These are phyloP conservation scores for Ophiobolus disseminans DNA, from an alignment of 2,329 filamentous ascomycete species.

Conservation along the genomic window DNA sequence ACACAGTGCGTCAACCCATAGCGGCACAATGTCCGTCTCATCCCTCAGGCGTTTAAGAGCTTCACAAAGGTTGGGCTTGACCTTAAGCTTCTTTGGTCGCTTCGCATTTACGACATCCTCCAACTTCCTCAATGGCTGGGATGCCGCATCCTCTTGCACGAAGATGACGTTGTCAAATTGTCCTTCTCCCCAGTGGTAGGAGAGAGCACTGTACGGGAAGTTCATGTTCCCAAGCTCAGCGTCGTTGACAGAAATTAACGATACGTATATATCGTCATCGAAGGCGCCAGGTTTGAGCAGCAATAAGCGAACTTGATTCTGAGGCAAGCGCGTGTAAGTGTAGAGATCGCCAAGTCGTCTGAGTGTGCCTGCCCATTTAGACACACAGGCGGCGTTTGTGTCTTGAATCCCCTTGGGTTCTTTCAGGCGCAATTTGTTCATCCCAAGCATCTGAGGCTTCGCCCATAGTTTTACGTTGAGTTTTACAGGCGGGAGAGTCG, in stretches of 20 bases:
- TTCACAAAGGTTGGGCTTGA: constrained; percentile 4
- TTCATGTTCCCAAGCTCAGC: neutral
- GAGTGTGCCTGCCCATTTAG: neutral
- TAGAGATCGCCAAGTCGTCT: neutral
- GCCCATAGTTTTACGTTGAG: neutral
- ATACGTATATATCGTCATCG: neutral
- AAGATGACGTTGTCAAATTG: neutral
- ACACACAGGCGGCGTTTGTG: neutral
- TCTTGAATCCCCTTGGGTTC: constrained; percentile 1
- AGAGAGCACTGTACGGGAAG: constrained; percentile 6
- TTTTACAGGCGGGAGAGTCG: neutral
- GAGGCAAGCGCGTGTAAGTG: neutral
- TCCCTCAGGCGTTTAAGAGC: constrained; percentile 3
- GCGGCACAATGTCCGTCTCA: neutral
- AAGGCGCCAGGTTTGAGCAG: neutral
- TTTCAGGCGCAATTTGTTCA: constrained; percentile 1
- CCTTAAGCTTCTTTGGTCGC: neutral
- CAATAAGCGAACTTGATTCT: constrained; percentile 1
- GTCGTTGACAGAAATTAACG: neutral
- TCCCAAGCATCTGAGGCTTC: neutral
- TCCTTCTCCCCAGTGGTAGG: constrained; percentile 9
- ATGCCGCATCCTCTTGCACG: neutral
- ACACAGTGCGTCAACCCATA: constrained; percentile 17
- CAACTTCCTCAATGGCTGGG: neutral
- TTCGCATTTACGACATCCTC: constrained; percentile 1